Base-by-base conservation (phyloP, 1,284 basidiomycete species). In the Ceratobasidium sp. region DNA sequence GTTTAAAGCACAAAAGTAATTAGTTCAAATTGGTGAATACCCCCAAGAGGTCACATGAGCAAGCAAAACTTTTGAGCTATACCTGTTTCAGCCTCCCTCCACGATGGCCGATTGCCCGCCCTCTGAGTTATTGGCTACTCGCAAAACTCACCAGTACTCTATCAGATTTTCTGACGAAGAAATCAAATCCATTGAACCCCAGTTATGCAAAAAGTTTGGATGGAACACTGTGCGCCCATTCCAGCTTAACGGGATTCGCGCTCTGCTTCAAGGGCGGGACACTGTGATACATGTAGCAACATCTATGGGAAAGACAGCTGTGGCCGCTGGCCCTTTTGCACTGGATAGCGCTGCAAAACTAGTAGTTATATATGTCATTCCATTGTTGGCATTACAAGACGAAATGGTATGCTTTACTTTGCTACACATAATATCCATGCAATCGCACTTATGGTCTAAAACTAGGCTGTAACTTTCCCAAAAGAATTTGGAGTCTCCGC, bases 241-340 rank as follows among this genome's bases (percentile, higher is more conserved):
- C 41, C 58, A 61, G 23, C 16, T 61, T 6, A 38, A 61, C 8
- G 58, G 58, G 14, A 61, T 61, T 61, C n/a, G 58, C 6, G 58
- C 58, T 5, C 58, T 44, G 26, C 58, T 61, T 28, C 18, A 16
- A 43, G 38, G 58, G 7, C 41, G 43, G n/a, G 58, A 61, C 43
- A 38, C 58, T 13, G 43, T 61, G 18, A 43, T 61, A 43, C 58
- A 61, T 61, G 58, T 61, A 44, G 35, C 58, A 23, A 61, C 58
- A 21, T 61, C 58, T 13, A 43, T 43, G 38, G 58, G 58, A n/a
- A 61, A 61, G 43, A 61, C 58, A 8, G 58, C 58, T 11, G 38
- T 61, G 38, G 58, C 58, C 11, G 58, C 58, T 43, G 58, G 58
- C 38, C 58, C 58, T 2, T 61, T 61, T 61, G 32, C 38, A 21